These are phyloP conservation scores for Leptographium wingfieldii DNA, from an alignment of 2,329 filamentous ascomycete genomes.

Conservation along the genomic window DNA sequence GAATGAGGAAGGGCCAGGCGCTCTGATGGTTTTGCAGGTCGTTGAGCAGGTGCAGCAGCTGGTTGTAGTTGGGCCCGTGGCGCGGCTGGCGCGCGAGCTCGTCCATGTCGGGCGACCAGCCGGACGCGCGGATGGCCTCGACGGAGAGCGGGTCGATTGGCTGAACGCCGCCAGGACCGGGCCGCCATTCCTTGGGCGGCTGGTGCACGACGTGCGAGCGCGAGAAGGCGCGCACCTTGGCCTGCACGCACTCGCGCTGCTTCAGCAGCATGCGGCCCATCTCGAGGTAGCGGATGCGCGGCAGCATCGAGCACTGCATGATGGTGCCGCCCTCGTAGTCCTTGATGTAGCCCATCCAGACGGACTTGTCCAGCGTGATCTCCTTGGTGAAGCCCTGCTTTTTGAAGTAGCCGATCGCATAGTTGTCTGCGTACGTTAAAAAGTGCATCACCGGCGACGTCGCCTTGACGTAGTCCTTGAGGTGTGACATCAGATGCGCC, in stretches of 20 bases:
- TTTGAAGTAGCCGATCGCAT: slow-evolving; percentile 97
- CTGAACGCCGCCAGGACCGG: slow-evolving; percentile 38
- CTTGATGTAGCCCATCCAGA: slow-evolving; percentile 99
- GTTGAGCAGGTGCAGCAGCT: slow-evolving; percentile 82
- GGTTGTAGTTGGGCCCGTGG: slow-evolving; percentile 92
- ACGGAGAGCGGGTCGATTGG: slow-evolving; percentile 79
- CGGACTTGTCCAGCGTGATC: slow-evolving; percentile 76
- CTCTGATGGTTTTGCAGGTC: slow-evolving; percentile 89
- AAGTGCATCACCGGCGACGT: slow-evolving; percentile 98
- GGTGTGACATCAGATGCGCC: slow-evolving; percentile 91
- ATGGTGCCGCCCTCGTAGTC: slow-evolving; percentile 98
- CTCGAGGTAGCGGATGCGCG: slow-evolving; percentile 87
- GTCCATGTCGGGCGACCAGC: slow-evolving; percentile 98
- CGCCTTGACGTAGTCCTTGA: slow-evolving; percentile 97
- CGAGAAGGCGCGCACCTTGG: slow-evolving; percentile 86
- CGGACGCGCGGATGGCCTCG: slow-evolving; percentile 76
- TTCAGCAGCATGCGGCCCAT: slow-evolving; percentile 88
- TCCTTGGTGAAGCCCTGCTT: slow-evolving; percentile 99
- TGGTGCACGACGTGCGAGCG: slow-evolving; percentile 79
- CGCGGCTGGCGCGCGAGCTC: slow-evolving; percentile 88
- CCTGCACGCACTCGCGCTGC: slow-evolving; percentile 89
- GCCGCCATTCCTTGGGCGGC: slow-evolving; percentile 78
- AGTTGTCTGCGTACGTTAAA: slow-evolving; percentile 96
- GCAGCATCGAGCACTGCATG: slow-evolving; percentile 98
- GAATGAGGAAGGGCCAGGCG: slow-evolving; percentile 88